Evolutionary conservation across 2,329 filamentous ascomycete genomes (phyloP).

Genomic region (Fusarium sp.): DNA sequence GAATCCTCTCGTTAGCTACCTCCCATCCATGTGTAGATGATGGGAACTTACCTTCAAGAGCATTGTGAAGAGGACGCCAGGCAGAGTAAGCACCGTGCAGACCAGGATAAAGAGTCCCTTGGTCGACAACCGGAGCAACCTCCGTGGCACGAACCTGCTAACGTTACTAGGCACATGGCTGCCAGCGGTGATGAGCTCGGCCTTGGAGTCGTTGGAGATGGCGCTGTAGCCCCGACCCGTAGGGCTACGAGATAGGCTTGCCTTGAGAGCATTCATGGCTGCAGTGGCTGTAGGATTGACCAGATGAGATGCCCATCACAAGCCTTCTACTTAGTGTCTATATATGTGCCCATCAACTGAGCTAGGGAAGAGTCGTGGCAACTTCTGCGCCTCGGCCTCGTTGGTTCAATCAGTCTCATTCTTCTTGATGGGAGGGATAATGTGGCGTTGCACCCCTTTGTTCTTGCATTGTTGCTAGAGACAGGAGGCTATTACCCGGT

Average conservation of each 20-base stretch:
- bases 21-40: background rate
- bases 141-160: background rate
- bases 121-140: background rate
- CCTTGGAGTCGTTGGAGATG: background rate
- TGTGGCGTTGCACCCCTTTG: background rate
- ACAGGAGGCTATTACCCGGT: background rate
- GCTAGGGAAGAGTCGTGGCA: background rate
- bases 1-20: background rate
- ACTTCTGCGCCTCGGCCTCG: background rate
- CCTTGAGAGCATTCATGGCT: background rate
- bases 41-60: background rate
- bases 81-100: background rate
- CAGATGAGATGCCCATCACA: background rate
- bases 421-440: background rate
- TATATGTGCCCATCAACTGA: background rate
- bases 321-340: background rate
- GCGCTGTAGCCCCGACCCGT: background rate
- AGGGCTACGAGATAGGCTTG: background rate
- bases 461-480: background rate
- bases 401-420: background rate
- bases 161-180: background rate
- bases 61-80: background rate
- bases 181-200: background rate
- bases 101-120: background rate
- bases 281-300: background rate